Conservation (phyloP, 208 protist species). For the Trypanosoma theileri region DNA sequence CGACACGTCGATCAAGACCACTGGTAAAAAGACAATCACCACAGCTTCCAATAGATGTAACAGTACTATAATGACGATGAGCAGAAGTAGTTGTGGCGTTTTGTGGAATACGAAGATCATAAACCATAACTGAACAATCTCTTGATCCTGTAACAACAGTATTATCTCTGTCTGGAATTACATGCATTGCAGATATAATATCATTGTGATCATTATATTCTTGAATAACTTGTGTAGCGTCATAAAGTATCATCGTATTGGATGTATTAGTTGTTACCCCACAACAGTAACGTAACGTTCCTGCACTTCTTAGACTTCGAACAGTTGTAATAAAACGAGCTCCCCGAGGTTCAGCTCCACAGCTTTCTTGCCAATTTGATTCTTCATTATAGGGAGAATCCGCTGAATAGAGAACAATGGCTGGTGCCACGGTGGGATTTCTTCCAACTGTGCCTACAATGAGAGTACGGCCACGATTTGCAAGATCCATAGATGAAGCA, state of each 20-base stretch:
- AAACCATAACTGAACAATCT: slow-evolving; percentile 80
- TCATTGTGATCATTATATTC: slow-evolving; percentile 83
- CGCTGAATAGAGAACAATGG: slow-evolving; percentile 76
- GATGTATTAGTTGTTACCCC: slow-evolving; percentile 40
- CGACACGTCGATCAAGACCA: slow-evolving; percentile 74
- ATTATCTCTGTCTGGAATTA: slow-evolving; percentile 62
- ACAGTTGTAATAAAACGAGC: slow-evolving; percentile 79
- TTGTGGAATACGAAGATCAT: slow-evolving; percentile 61
- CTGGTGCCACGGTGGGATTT: slow-evolving; percentile 47
- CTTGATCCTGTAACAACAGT: slow-evolving; percentile 80
- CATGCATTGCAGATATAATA: slow-evolving; percentile 79
- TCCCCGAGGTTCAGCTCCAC: slow-evolving; percentile 65
- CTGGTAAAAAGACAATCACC: slow-evolving; percentile 83
- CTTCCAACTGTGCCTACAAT: slow-evolving; percentile 75
- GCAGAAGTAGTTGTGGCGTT: slow-evolving; percentile 41
- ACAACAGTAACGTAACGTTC: slow-evolving; percentile 57
- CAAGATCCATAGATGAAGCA: slow-evolving; percentile 81
- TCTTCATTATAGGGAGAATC: slow-evolving; percentile 50
- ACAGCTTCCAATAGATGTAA: slow-evolving; percentile 73
- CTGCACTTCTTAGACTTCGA: slow-evolving; percentile 43
- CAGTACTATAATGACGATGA: slow-evolving; percentile 69
- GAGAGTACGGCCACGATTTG: slow-evolving; percentile 66
- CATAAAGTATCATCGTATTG: slow-evolving; percentile 69
- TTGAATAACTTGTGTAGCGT: slow-evolving; percentile 54
- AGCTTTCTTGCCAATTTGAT: slow-evolving; percentile 72